A percentile compares a stretch with the other conserved stretches of the same genome.
These are phyloP conservation scores for Poronia punctata DNA, from an alignment of 495 filamentous ascomycete species.

Conservation along the genomic window DNA sequence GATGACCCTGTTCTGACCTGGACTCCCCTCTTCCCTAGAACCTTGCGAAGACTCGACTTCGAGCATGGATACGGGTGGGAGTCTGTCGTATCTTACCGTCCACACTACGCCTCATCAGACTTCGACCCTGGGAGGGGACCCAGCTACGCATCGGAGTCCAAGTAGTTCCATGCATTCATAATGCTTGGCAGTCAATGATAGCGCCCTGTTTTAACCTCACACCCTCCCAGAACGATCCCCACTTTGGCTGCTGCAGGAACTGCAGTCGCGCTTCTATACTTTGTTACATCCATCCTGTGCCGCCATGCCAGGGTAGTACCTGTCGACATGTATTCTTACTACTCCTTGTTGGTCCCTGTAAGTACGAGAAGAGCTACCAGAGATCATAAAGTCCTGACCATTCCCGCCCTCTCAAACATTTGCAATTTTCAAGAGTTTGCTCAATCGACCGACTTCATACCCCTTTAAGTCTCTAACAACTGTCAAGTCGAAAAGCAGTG, in stretches of 20 bases:
- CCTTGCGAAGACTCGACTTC: too few species aligned
- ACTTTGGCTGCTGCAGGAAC: constrained; percentile 9
- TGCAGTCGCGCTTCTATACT: not conserved
- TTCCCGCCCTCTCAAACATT: constrained; percentile 6
- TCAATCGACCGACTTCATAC: constrained; percentile 7
- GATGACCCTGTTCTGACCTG: not conserved
- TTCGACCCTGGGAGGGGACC: not conserved
- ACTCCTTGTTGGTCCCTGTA: constrained; percentile 3
- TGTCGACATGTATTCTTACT: constrained; percentile 7
- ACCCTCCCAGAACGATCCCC: constrained; percentile 7
- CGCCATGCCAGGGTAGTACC: constrained; percentile 7
- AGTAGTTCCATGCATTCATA: too few species aligned
- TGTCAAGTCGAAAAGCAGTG: constrained; percentile 2
- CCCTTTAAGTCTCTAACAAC: constrained; percentile 2
- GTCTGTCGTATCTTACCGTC: too few species aligned
- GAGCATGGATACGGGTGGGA: too few species aligned
- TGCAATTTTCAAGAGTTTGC: constrained; percentile 4
- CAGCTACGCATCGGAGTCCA: too few species aligned
- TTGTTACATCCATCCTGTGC: constrained; percentile 7
- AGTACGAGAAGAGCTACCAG: not conserved
- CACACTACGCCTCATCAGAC: too few species aligned
- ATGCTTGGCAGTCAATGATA: too few species aligned
- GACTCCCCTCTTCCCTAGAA: constrained; percentile 4
- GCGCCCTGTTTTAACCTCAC: constrained; percentile 8
- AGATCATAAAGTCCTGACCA: constrained; percentile 9